Base-by-base conservation (phyloP, 768 basidiomycete genomes). In the Hydnum rufescens region DNA sequence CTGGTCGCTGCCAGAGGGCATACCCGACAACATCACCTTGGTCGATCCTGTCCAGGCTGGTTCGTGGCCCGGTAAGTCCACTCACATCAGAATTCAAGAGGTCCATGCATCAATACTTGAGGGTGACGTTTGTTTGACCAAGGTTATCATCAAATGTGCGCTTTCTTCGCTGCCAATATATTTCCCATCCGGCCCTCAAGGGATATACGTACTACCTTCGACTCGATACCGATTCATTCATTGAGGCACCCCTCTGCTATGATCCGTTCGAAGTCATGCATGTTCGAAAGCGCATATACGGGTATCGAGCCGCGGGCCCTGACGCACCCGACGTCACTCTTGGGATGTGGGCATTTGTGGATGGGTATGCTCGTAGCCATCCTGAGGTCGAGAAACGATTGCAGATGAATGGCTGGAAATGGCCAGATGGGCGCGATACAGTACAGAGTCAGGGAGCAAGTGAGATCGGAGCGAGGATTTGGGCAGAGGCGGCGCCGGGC, bases 141-240 rank as follows among this genome's bases (percentile, higher is more conserved):
- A 60, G 59, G 56, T 3, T 60, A 60, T 47, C 59, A 60, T 31
- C 58, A 59, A 43, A 58, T 60, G 58, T 60, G 59, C 44, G 53
- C 53, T 3, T 60, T 60, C 53, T 60, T 55, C 42, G 53, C 56
- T 18, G 47, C 54, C 32, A 51, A 57, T 26, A 59, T 60, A 36
- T 60, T 43, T 36, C 34, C 28, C 58, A 60, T 42, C 59, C 59
- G 16, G 51, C 58, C 6, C n/a, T n/a, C n/a, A 23, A 30, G 16
- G n/a, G n/a, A n/a, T n/a, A n/a, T n/a, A n/a, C n/a, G n/a, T n/a
- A n/a, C n/a, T n/a, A n/a, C n/a, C n/a, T n/a, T n/a, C n/a, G n/a
- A n/a, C n/a, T n/a, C n/a, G n/a, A n/a, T n/a, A n/a, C n/a, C n/a
- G n/a, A n/a, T n/a, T n/a, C n/a, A n/a, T n/a, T n/a, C n/a, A n/a